phyloP scores from a whole-genome alignment of 2,329 filamentous ascomycete genomes.

The Claviceps quebecensis region DNA sequence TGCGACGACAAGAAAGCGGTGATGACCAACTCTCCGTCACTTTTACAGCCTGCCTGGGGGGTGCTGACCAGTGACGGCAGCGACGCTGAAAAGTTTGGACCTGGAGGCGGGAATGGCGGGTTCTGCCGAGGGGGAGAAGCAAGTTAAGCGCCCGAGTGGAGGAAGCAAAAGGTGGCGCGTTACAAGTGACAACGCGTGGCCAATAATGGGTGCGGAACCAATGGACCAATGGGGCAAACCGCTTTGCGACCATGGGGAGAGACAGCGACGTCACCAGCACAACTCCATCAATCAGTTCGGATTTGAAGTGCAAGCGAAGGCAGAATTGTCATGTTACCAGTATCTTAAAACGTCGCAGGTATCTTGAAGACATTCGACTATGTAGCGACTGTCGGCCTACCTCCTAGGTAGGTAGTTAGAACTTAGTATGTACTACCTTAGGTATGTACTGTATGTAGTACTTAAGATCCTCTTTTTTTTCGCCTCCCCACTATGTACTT shows the following conservation, averaged over 20 bases:
- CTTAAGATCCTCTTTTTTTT: too few relatives aligned
- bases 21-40: background rate
- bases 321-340: too few relatives aligned
- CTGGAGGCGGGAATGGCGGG: background rate
- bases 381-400: too few relatives aligned
- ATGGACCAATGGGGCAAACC: background rate
- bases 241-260: background rate
- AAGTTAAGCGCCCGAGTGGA: constrained; percentile 1
- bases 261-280: too few relatives aligned
- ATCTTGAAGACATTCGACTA: too few relatives aligned
- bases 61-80: background rate
- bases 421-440: too few relatives aligned
- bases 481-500: too few relatives aligned
- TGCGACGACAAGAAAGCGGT: background rate
- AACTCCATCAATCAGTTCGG: too few relatives aligned
- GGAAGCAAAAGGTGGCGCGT: background rate
- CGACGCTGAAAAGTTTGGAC: background rate
- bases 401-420: too few relatives aligned
- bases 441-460: too few relatives aligned
- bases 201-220: background rate
- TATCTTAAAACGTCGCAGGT: too few relatives aligned
- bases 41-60: background rate
- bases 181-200: background rate
- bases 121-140: background rate
- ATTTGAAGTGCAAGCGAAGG: too few relatives aligned